Conservation (phyloP, 176 grass and related monocot genomes). For the Olyra latifolia region DNA sequence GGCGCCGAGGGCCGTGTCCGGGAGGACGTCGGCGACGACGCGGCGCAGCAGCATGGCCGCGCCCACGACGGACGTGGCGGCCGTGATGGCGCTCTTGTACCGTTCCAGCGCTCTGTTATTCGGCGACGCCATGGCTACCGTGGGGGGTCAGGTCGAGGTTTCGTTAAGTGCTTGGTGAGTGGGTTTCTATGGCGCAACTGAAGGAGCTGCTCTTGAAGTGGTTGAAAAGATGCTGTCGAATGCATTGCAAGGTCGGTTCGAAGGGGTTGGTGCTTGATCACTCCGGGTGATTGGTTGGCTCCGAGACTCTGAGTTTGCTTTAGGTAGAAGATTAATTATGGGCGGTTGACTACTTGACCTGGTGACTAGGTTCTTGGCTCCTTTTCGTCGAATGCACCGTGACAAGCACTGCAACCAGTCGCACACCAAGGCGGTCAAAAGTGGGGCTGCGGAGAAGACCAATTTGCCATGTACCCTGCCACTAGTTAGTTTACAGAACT, state of each 20-base stretch:
- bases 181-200: neutral
- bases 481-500: too few relatives aligned
- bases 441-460: neutral
- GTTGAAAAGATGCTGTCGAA: neutral
- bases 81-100: slow-evolving; percentile 44
- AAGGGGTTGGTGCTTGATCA: neutral
- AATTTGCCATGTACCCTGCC: neutral
- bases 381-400: neutral
- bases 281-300: neutral
- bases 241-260: slow-evolving; percentile 9
- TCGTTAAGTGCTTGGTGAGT: neutral
- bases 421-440: neutral
- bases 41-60: slow-evolving; percentile 48
- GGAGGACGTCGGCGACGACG: slow-evolving; percentile 32
- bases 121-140: slow-evolving; percentile 25
- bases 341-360: slow-evolving; percentile 13
- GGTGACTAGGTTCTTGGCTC: neutral
- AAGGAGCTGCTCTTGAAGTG: neutral
- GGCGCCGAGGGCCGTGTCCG: slow-evolving; percentile 29
- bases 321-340: neutral
- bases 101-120: slow-evolving; percentile 29
- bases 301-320: neutral
- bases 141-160: neutral
- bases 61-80: slow-evolving; percentile 39
- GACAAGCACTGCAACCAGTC: neutral